Evolutionary conservation across 2,329 filamentous ascomycete species (phyloP).

Genomic region (Talaromyces sp.): DNA sequence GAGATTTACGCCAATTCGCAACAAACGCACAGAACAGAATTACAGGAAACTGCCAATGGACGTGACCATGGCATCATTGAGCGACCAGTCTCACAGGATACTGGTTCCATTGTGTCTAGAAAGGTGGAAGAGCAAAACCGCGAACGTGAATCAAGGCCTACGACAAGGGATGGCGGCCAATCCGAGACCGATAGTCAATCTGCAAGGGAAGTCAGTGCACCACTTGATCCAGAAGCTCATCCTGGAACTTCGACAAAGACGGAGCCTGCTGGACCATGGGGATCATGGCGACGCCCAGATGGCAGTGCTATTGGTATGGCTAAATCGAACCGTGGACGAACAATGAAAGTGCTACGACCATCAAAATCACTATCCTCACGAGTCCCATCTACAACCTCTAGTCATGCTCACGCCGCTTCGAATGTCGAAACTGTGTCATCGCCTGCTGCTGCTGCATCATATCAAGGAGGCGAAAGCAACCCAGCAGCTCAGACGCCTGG

Average conservation of each 20-base stretch:
- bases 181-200: slow-evolving; percentile 20
- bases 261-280: slow-evolving; percentile 60
- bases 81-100: slow-evolving; percentile 31
- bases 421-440: slow-evolving; percentile 16
- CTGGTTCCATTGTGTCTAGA: slow-evolving; percentile 22
- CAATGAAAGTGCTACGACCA: slow-evolving; percentile 89
- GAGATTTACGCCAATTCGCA: slow-evolving; percentile 15
- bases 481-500: neutral
- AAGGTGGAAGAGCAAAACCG: slow-evolving; percentile 18
- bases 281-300: slow-evolving; percentile 61
- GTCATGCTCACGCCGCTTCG: slow-evolving; percentile 8
- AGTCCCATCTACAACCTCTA: slow-evolving; percentile 9
- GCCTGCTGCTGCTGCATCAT: slow-evolving; percentile 13
- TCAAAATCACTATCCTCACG: slow-evolving; percentile 55
- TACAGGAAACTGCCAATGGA: neutral
- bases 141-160: slow-evolving; percentile 22
- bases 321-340: slow-evolving; percentile 58
- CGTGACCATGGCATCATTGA: slow-evolving; percentile 2
- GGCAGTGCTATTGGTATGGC: slow-evolving; percentile 49
- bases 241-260: slow-evolving; percentile 25
- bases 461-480: slow-evolving; percentile 6
- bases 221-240: slow-evolving; percentile 7
- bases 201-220: slow-evolving; percentile 21
- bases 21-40: slow-evolving; percentile 27
- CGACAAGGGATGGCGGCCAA: slow-evolving; percentile 15